Evolutionary conservation across 352 stramenopile species (phyloP).

Genomic region (Thalassiosira ordinaria): DNA sequence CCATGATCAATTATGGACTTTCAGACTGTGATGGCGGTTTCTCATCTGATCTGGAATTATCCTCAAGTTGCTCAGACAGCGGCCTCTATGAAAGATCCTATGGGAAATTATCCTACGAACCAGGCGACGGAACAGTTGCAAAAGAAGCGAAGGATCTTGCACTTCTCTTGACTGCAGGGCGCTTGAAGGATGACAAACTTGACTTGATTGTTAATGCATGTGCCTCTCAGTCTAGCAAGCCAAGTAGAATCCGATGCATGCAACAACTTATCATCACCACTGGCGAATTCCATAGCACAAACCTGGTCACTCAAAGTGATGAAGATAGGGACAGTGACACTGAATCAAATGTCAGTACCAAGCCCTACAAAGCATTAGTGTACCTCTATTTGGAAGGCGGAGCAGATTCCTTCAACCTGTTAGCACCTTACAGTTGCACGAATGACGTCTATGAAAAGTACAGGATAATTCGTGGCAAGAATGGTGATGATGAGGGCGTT

Average conservation of each 20-base stretch:
- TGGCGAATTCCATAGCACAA: constrained; percentile 77
- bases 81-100: constrained; percentile 31
- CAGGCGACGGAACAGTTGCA: constrained; percentile 9
- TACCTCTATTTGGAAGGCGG: constrained; percentile 13
- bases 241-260: constrained; percentile 39
- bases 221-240: constrained; percentile 28
- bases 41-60: constrained; percentile 7
- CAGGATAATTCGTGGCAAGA: constrained; percentile 8
- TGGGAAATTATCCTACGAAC: constrained; percentile 48
- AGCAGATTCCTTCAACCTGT: constrained; percentile 29
- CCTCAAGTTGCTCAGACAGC: constrained; percentile 30
- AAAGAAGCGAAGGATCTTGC: constrained; percentile 57
- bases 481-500: constrained; percentile 27
- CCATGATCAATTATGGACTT: constrained; percentile 73
- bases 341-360: too few species aligned
- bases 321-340: constrained; percentile 28
- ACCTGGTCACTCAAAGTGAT: constrained; percentile 34
- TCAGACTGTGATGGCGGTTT: constrained; percentile 65
- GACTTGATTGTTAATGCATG: constrained; percentile 48
- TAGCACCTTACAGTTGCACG: constrained; percentile 25
- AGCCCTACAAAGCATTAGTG: constrained; percentile 39
- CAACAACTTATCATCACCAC: constrained; percentile 64
- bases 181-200: constrained; percentile 55
- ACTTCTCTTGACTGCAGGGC: constrained; percentile 67
- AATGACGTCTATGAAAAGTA: constrained; percentile 8